Evolutionary conservation across 495 filamentous ascomycete genomes (phyloP), one percentile per base, ranked within the genome.

Genomic region (Trichoderma orchidacearum): DNA sequence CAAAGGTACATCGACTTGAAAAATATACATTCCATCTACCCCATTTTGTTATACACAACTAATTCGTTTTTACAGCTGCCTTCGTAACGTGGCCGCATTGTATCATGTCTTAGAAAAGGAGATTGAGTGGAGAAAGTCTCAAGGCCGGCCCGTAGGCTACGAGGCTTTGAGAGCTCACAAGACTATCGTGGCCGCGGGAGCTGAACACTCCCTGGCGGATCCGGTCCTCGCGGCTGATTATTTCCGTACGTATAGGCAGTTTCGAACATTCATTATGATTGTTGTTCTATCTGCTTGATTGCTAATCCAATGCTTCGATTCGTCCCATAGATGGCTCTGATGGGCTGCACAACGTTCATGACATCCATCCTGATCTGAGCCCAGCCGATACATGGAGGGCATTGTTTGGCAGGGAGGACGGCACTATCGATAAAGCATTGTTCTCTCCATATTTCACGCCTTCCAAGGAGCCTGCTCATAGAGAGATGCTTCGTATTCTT

Each of bases 91-190:
- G 51, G 80, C 97, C 55, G 86, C 89, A 25, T 78, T 96, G 68
- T 97, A 97, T 72, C 86, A 96, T 63, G 84, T 92, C 60, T 80
- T 99, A 60, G 90, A 95, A 60, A 85, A 86, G 57, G 93, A 99
- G 70, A 81, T 86, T 63, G 74, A 80, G 63, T 99, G 93, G 92
- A 81, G 93, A 35, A 75, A 78, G 62, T 69, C 78, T 3, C 76
- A 81, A 5, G 85, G 85, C 5, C 76, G 69, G 9, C 75, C 78
- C 0, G 76, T 84, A 51, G 84, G 86, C 4, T 97, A 89, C 59
- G 78, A 80, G 45, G 74, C 78, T 9, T 70, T 99, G 61, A 74
- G 75, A 34, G 74, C 77, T 8, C 81, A 70, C 64, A 89, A 85
- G 62, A 94, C 93, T 3, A 64, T 95, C 15, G 80, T 97, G 28